Base-by-base conservation (phyloP, 441 rosid species). In the Adansonia grandidieri region DNA sequence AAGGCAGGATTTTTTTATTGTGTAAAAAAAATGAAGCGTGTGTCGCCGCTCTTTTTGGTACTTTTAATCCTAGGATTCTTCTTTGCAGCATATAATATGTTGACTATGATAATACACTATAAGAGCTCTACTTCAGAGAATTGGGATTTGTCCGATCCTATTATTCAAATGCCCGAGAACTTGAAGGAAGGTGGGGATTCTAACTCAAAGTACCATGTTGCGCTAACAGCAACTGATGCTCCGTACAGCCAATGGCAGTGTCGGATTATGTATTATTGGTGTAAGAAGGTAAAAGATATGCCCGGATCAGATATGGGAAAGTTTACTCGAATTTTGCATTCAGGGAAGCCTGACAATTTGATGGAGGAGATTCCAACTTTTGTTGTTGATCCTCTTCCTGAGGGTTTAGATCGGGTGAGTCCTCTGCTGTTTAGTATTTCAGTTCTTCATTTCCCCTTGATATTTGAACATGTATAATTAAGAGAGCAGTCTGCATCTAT, bases 211-310 rank as follows among this genome's bases (percentile, higher is more conserved):
- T 92, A 72, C 67, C 97, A 91, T 82, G 92, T 92, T 69, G 93
- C 92, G 58, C 84, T 91, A 42, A 91, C 94, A 0, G 94, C 95
- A 53, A 90, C 94, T 11, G 89, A 84, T 83, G 85, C 93, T 64
- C 84, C 90, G 13, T 92, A 91, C 75, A 91, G 94, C 82, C 88
- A 92, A 79, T 92, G 97, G 97, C 97, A 92, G 81, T 91, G 90
- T 79, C 88, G 93, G 76, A 86, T 92, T 32, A 92, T 91, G 95
- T 90, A 89, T 67, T 92, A 89, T 60, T 91, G 94, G 95, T 91
- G 89, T 82, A 90, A 86, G 83, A 89, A 84, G 80, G 84, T 87
- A 50, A 89, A 81, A 79, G 88, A 88, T 77, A 76, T 84, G 89
- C 94, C 94, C 1, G 86, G 94, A 56, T 92, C 97, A 19, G 97